Percentiles rank a stretch among this genome's conserved stretches.
These are phyloP conservation scores for Trametes maxima DNA, from an alignment of 768 basidiomycete species.

Conservation along the genomic window DNA sequence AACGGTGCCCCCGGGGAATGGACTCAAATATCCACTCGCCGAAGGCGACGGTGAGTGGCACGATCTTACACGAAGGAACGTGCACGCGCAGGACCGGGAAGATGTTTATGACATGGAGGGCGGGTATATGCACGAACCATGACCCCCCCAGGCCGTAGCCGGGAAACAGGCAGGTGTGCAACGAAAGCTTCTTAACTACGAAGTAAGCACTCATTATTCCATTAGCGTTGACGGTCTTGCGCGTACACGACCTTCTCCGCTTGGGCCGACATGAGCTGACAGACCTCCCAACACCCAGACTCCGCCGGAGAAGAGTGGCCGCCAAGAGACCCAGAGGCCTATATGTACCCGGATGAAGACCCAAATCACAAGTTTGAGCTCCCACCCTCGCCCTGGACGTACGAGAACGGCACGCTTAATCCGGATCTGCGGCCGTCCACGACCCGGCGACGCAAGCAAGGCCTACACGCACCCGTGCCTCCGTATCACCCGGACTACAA, in stretches of 20 bases:
- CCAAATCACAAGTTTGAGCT: constrained; percentile 47
- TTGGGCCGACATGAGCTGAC: background rate
- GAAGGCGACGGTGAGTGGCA: constrained; percentile 76
- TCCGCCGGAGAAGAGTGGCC: constrained; percentile 61
- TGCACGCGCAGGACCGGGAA: background rate
- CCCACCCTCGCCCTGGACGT: constrained; percentile 81
- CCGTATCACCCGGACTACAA: constrained; percentile 79
- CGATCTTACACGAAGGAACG: constrained; percentile 36
- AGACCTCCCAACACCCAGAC: constrained; percentile 32
- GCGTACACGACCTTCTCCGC: background rate
- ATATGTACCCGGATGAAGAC: constrained; percentile 28
- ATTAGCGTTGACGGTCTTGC: background rate
- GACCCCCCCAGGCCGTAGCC: background rate
- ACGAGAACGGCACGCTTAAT: constrained; percentile 75
- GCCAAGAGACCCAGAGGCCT: constrained; percentile 59
- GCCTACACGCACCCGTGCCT: constrained; percentile 54
- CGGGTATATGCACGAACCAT: constrained; percentile 15
- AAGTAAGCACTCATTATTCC: constrained; percentile 24
- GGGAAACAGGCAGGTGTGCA: constrained; percentile 12
- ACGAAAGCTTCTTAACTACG: background rate
- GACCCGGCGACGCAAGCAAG: constrained; percentile 34
- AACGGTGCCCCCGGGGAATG: constrained; percentile 61
- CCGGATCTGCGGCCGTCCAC: constrained; percentile 73
- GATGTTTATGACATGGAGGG: constrained; percentile 13
- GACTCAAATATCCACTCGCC: constrained; percentile 75